Evolutionary conservation across 2,329 filamentous ascomycete species (phyloP), one percentile per base, ranked within the genome.

Genomic region (Colletotrichum musicola): DNA sequence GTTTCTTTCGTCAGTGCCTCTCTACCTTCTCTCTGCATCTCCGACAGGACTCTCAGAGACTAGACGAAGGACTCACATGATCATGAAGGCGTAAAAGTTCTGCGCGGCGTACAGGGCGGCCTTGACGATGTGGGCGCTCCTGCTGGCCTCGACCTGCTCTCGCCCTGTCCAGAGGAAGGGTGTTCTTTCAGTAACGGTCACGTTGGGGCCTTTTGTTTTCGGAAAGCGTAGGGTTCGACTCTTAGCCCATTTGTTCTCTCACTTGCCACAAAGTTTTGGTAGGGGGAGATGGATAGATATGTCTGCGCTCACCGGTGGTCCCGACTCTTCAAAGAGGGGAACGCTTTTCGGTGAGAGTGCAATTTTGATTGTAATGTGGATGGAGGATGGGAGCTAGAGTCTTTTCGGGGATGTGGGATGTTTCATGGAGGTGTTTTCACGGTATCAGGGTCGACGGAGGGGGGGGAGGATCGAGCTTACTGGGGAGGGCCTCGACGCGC

Each of bases 11-110:
- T 72, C 53, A 71, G 59, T 20, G 5, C 16, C 10, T 7, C 10
- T 40, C 27, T 35, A 38, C 40, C 22, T 4, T 20, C 25, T 13
- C 22, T 16, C 13, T 27, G 14, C 14, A 7, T 40, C 35, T 40
- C 35, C 4, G 35, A 40, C 2, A 3, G 16, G 13, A 1, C 16
- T 13, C 4, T 42, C 46, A 22, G 16, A n/a, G 46, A 18, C 7
- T 10, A 1, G 6, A 22, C 6, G 46, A 20, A 25, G 9, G 13
- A 90, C 95, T 90, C 80, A 98, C 96, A 99, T 99, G 78, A 99
- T 95, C 87, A 99, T 98, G 77, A 99, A 98, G 54, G 95, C 97
- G 81, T 99, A 99, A 81, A 98, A 98, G 73, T 96, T 97, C 84
- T 99, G 96, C 59, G 96, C 81, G 20, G 91, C 95, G 83, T 99